A percentile compares a stretch with the other conserved stretches of the same genome.
phyloP scores from a whole-genome alignment of 768 basidiomycete species.

The Punctularia strigosozonata region DNA sequence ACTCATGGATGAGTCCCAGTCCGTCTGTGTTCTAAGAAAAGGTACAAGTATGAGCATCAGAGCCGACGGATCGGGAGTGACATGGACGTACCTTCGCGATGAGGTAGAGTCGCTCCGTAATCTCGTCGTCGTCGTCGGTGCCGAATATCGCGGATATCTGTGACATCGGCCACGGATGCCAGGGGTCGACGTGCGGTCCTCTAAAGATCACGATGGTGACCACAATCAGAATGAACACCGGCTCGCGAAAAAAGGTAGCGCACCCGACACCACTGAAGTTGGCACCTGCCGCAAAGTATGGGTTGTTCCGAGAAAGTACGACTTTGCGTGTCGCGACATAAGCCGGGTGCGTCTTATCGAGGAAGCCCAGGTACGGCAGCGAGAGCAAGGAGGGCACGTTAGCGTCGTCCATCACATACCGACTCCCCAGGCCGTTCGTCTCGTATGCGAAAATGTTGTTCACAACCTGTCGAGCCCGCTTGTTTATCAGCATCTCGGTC shows the following conservation, averaged over 20 bases:
- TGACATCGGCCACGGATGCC: constrained; percentile 81
- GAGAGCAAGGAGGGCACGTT: constrained; percentile 77
- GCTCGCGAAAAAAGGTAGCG: constrained; percentile 12
- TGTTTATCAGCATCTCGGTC: neutral
- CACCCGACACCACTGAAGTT: constrained; percentile 63
- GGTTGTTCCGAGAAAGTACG: constrained; percentile 52
- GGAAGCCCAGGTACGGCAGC: constrained; percentile 69
- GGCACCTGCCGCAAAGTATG: constrained; percentile 55
- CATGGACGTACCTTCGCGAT: constrained; percentile 49
- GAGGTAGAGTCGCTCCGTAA: constrained; percentile 45
- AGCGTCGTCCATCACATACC: constrained; percentile 78
- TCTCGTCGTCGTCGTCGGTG: constrained; percentile 61
- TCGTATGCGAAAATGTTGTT: constrained; percentile 68
- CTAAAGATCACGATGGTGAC: constrained; percentile 21
- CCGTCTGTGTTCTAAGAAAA: constrained; percentile 68
- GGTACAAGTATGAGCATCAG: constrained; percentile 1
- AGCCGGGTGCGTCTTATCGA: constrained; percentile 42
- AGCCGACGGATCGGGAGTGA: neutral
- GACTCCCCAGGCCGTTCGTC: constrained; percentile 58
- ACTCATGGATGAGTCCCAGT: constrained; percentile 72
- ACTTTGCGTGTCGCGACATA: constrained; percentile 56
- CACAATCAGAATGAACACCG: neutral
- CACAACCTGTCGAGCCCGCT: constrained; percentile 36
- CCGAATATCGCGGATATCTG: constrained; percentile 66
- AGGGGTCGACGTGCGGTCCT: constrained; percentile 63